These are phyloP conservation scores for Xylaria flabelliformis DNA, from an alignment of 495 filamentous ascomycete genomes.

Conservation along the genomic window DNA sequence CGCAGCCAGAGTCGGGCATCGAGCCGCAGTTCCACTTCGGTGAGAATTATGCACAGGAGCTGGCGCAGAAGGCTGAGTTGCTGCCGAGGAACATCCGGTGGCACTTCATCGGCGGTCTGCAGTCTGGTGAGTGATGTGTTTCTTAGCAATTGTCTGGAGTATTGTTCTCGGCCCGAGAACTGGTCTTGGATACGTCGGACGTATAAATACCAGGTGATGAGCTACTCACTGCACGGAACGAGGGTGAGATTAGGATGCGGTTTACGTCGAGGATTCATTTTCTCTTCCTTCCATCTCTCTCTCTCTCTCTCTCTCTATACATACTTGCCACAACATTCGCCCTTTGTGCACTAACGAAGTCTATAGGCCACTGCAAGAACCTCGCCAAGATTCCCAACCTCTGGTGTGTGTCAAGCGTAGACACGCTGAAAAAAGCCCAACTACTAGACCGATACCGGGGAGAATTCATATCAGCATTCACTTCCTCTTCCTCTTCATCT, in stretches of 20 bases:
- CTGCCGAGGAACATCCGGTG: slow-evolving; percentile 81
- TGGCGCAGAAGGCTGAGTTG: slow-evolving; percentile 80
- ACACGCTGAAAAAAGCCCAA: slow-evolving; percentile 83
- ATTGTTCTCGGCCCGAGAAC: background rate
- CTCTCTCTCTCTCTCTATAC: background rate
- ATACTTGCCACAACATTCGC: background rate
- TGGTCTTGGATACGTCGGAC: background rate
- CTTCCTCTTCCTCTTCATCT: slow-evolving; percentile 29
- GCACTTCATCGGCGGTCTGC: slow-evolving; percentile 95
- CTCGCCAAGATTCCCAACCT: slow-evolving; percentile 87
- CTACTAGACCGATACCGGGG: slow-evolving; percentile 78
- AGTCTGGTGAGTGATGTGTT: slow-evolving; percentile 57
- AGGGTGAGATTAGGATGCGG: background rate
- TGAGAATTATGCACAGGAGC: slow-evolving; percentile 96
- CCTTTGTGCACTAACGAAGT: slow-evolving; percentile 21
- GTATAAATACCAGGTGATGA: background rate
- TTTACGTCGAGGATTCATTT: background rate
- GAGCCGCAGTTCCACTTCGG: slow-evolving; percentile 81
- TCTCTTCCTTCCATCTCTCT: no score
- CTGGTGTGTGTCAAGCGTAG: slow-evolving; percentile 92
- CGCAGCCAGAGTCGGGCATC: slow-evolving; percentile 42
- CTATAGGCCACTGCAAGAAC: slow-evolving; percentile 82
- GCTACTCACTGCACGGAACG: no score
- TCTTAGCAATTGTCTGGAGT: background rate
- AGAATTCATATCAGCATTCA: slow-evolving; percentile 50